phyloP scores from a whole-genome alignment of 2,329 filamentous ascomycete species.

The Chalara sp. region DNA sequence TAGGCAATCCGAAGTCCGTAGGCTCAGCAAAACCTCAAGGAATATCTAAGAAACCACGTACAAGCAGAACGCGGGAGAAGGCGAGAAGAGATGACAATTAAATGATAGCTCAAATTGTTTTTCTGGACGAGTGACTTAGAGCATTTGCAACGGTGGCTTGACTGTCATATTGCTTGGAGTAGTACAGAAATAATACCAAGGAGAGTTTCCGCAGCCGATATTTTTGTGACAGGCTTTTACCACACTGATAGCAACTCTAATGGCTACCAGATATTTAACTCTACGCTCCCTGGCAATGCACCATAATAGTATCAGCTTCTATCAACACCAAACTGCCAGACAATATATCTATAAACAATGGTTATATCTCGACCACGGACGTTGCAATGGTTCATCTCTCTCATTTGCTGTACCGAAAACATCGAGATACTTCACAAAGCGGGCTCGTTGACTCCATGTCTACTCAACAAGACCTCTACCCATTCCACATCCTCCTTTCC shows the following conservation, averaged over 20 bases:
- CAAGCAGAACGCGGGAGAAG: conserved; percentile 2
- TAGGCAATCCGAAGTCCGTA: conserved; percentile 2
- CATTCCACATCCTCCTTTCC: too few species aligned
- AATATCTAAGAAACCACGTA: conserved; percentile 1
- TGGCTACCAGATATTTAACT: not conserved
- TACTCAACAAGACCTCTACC: too few species aligned
- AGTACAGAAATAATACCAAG: conserved; percentile 1
- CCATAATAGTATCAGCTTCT: too few species aligned
- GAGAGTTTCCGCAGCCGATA: not conserved
- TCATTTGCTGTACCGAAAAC: too few species aligned
- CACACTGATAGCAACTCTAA: not conserved
- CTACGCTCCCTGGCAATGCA: not conserved
- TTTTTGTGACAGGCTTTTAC: not conserved
- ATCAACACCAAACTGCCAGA: too few species aligned
- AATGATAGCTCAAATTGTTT: conserved; percentile 2
- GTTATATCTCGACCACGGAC: too few species aligned
- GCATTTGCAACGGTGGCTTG: conserved; percentile 3
- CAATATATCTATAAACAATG: too few species aligned
- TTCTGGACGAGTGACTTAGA: conserved; percentile 5
- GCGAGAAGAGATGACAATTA: conserved; percentile 3
- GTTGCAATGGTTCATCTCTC: too few species aligned
- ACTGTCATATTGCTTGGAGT: not conserved
- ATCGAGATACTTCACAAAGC: too few species aligned
- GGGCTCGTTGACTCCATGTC: too few species aligned
- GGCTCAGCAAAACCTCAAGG: conserved; percentile 1